Base-by-base conservation (phyloP, 768 basidiomycete genomes). In the Leccinum uliginosum region DNA sequence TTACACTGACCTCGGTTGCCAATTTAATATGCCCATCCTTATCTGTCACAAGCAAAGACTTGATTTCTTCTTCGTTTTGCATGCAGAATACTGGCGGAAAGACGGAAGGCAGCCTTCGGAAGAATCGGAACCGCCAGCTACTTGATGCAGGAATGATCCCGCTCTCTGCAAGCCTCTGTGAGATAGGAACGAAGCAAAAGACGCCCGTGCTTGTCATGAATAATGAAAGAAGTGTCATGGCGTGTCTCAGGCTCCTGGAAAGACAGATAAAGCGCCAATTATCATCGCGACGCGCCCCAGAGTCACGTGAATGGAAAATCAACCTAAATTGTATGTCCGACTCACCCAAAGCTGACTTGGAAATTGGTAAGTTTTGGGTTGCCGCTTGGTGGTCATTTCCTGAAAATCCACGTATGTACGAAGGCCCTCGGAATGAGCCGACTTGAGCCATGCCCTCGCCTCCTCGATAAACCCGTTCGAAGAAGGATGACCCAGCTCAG, bases 241-340 rank as follows among this genome's bases (percentile, higher is more conserved):
- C 24, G 9, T 17, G 44, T 48, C n/a, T 45, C n/a, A 1, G 19
- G 21, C 12, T 24, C 19, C 7, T 43, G 6, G 49, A 56, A 24
- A 17, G 4, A 24, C 19, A 54, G 32, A 17, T 5, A 12, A 48
- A 34, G 24, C 3, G 23, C n/a, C 6, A 5, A 29, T 8, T 19
- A 15, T n/a, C 15, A 7, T 14, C 19, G 43, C 29, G 54, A 55
- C 63, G 61, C 56, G 61, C 47, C 38, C 1, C 6, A 12, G 12
- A 6, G 32, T 67, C 67, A 67, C 66, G 67, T 68, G 66, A 7
- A 43, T 2, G 0, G 35, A 52, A 65, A 66, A 58, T 65, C 65
- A 66, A 66, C 47, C 15, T 38, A 38, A 6, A 38, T 38, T 38
- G 17, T 17, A 38, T 86, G 2, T 98, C 98, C 80, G 83, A 78